phyloP scores from a whole-genome alignment of 2,329 filamentous ascomycete genomes.

The Scedosporium apiospermum region DNA sequence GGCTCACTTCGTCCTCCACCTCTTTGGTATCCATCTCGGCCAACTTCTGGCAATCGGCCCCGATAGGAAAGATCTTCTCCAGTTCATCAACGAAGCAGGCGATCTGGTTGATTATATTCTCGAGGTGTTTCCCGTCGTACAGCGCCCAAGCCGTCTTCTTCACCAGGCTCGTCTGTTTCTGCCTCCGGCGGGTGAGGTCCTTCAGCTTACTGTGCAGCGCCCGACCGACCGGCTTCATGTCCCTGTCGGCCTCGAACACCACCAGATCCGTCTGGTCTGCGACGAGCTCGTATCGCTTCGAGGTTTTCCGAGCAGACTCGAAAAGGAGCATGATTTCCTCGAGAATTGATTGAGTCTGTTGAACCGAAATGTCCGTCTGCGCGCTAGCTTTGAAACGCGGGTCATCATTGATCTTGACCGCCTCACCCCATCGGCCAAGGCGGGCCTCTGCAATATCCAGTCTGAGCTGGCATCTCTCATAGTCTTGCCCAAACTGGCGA shows the following conservation, averaged over 20 bases:
- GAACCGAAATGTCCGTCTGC: slow-evolving; percentile 10
- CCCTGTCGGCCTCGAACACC: slow-evolving; percentile 1
- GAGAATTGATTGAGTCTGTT: slow-evolving; percentile 12
- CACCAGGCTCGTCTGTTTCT: slow-evolving; percentile 11
- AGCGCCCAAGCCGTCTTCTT: slow-evolving; percentile 16
- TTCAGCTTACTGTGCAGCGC: not conserved
- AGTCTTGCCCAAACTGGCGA: slow-evolving; percentile 22
- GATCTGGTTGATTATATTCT: slow-evolving; percentile 14
- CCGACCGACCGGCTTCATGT: not conserved
- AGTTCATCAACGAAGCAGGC: not conserved
- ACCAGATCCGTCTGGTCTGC: slow-evolving; percentile 5
- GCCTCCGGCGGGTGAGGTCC: slow-evolving; percentile 3
- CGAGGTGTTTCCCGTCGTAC: slow-evolving; percentile 14
- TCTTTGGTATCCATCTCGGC: not conserved
- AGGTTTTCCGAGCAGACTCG: slow-evolving; percentile 12
- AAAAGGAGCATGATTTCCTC: slow-evolving; percentile 17
- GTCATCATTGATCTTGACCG: slow-evolving; percentile 20
- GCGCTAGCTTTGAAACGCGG: slow-evolving; percentile 10
- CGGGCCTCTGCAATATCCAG: slow-evolving; percentile 20
- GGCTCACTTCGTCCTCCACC: not conserved
- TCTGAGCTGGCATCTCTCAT: slow-evolving; percentile 20
- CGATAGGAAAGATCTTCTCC: not conserved
- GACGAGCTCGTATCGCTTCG: slow-evolving; percentile 14
- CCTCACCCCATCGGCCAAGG: slow-evolving; percentile 24
- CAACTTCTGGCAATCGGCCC: not conserved